phyloP scores from a whole-genome alignment of 2,329 filamentous ascomycete genomes.

The Claviceps africana region DNA sequence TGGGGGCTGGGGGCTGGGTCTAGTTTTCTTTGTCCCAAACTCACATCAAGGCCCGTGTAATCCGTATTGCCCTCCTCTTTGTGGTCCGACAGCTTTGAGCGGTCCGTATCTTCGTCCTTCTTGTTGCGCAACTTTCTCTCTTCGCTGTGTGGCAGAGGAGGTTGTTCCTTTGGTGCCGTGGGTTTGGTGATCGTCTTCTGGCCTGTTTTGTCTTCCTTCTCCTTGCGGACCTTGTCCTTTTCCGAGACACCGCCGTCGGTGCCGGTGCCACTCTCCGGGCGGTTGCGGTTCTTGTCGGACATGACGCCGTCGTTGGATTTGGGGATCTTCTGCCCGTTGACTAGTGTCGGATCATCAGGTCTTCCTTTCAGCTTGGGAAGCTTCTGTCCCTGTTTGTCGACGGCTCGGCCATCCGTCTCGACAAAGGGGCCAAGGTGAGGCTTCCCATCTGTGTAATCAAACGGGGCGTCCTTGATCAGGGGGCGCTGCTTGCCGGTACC shows the following conservation, averaged over 20 bases:
- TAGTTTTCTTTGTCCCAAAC: no score
- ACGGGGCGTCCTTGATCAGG: conserved; percentile 62
- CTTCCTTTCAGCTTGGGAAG: conserved; percentile 34
- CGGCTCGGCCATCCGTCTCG: conserved; percentile 30
- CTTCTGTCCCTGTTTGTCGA: conserved; percentile 22
- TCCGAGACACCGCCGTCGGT: conserved; percentile 82
- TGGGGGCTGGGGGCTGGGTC: not conserved
- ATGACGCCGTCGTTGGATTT: conserved; percentile 70
- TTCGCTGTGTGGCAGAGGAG: conserved; percentile 68
- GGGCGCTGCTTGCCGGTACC: conserved; percentile 20
- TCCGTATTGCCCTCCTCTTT: conserved; percentile 23
- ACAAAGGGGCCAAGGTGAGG: conserved; percentile 79
- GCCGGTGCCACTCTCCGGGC: conserved; percentile 72
- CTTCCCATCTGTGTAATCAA: conserved; percentile 87
- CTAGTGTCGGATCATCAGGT: conserved; percentile 35
- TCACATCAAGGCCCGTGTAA: conserved; percentile 24
- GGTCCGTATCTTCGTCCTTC: conserved; percentile 27
- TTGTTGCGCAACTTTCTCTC: conserved; percentile 47
- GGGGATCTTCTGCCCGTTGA: conserved; percentile 48
- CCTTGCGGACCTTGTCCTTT: conserved; percentile 64
- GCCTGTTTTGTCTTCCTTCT: conserved; percentile 50
- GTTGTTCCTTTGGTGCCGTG: conserved; percentile 71
- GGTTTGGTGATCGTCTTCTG: conserved; percentile 61
- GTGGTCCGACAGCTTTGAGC: conserved; percentile 28
- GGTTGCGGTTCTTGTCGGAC: conserved; percentile 67